Percentiles rank a stretch among this genome's conserved stretches.
Conservation (phyloP, 2,329 filamentous ascomycete species). For the Pseudocercospora macadamiae region DNA sequence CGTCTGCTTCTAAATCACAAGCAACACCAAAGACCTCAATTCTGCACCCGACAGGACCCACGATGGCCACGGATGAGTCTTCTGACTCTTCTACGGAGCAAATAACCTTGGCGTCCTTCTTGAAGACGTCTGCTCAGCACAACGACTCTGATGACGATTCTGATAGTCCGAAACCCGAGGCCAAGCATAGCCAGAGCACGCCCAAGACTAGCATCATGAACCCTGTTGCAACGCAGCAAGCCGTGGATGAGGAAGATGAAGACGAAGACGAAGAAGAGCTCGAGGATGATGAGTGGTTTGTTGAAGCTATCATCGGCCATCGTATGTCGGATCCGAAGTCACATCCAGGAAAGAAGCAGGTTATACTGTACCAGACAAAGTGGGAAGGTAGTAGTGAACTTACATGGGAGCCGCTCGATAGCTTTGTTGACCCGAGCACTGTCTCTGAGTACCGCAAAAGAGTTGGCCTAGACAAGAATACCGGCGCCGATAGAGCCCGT, state of each 20-base stretch:
- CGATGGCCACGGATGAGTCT: background rate
- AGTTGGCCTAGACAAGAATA: constrained; percentile 21
- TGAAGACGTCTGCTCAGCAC: constrained; percentile 11
- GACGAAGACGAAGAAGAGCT: constrained; percentile 17
- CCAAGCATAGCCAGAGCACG: background rate
- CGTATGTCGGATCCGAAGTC: constrained; percentile 35
- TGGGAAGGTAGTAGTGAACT: constrained; percentile 37
- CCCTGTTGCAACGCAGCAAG: constrained; percentile 18
- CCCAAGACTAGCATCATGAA: constrained; percentile 29
- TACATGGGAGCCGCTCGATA: constrained; percentile 39
- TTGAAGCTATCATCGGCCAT: constrained; percentile 37
- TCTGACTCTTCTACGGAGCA: constrained; percentile 21
- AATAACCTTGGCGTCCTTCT: constrained; percentile 23
- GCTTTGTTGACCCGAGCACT: constrained; percentile 34
- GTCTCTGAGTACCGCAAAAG: constrained; percentile 33
- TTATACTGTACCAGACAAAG: constrained; percentile 39
- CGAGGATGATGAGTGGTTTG: constrained; percentile 31
- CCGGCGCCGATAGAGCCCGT: too few relatives aligned
- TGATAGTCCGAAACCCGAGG: background rate
- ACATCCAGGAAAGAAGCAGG: constrained; percentile 33
- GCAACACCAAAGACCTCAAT: constrained; percentile 16
- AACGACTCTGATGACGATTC: constrained; percentile 15
- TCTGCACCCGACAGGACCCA: constrained; percentile 7
- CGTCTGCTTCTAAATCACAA: constrained; percentile 1
- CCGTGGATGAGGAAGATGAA: constrained; percentile 9